Conservation (phyloP, 2,329 filamentous ascomycete genomes). For the Bipolaris cookei region DNA sequence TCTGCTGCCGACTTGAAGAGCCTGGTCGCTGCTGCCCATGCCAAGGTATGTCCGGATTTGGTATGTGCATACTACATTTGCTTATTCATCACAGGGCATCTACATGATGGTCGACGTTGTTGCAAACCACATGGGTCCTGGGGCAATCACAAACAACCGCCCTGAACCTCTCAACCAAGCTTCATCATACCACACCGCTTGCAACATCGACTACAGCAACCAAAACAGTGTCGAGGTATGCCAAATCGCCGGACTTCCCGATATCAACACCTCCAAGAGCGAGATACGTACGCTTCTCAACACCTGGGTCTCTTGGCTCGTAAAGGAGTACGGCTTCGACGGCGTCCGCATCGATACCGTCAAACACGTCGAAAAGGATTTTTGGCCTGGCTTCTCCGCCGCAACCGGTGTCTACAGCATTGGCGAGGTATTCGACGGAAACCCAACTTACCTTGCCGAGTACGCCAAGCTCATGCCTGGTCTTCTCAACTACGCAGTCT, state of each 20-base stretch:
- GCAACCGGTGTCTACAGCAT: conserved; percentile 65
- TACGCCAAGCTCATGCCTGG: conserved; percentile 64
- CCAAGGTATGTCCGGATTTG: conserved; percentile 48
- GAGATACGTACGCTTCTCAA: conserved; percentile 34
- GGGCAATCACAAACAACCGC: conserved; percentile 34
- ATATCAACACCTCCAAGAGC: conserved; percentile 36
- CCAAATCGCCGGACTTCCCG: conserved; percentile 40
- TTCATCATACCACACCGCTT: conserved; percentile 36
- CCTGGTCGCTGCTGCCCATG: conserved; percentile 55
- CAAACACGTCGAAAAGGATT: conserved; percentile 66
- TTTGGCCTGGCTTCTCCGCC: conserved; percentile 62
- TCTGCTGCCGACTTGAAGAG: conserved; percentile 55
- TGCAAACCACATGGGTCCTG: conserved; percentile 54
- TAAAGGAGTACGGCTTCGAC: conserved; percentile 51
- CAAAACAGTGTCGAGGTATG: conserved; percentile 42
- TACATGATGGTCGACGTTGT: conserved; percentile 62
- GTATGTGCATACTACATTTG: not conserved
- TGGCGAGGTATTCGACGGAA: conserved; percentile 66
- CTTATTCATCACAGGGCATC: conserved; percentile 35
- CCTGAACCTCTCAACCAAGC: conserved; percentile 37
- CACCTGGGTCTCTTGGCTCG: conserved; percentile 42
- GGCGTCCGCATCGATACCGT: conserved; percentile 67
- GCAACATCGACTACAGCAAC: conserved; percentile 41
- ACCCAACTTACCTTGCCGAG: conserved; percentile 58
- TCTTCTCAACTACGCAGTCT: conserved; percentile 66